phyloP scores from a whole-genome alignment of 306 rosid genomes.

The Gillenia trifoliata region DNA sequence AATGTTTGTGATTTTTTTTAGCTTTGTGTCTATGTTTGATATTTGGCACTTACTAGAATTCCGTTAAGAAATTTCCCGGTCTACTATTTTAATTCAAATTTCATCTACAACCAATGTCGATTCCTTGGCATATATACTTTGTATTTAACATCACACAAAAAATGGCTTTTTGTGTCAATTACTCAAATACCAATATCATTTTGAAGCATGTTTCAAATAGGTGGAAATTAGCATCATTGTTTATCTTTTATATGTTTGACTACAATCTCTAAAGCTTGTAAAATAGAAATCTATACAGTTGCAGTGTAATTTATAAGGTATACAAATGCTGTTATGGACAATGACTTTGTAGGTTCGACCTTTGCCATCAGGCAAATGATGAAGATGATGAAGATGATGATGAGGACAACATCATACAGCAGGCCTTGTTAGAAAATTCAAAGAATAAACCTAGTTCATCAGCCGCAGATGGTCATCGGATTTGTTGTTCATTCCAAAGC shows the following conservation, averaged over 20 bases:
- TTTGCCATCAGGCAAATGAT: slow-evolving; percentile 71
- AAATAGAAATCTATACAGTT: not conserved
- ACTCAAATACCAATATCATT: not conserved
- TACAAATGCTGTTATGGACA: slow-evolving; percentile 24
- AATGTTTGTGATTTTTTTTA: not conserved
- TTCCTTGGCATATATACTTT: not conserved
- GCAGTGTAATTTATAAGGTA: slow-evolving; percentile 26
- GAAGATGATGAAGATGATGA: slow-evolving; percentile 52
- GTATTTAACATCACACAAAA: not conserved
- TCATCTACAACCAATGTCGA: not conserved
- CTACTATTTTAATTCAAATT: not conserved
- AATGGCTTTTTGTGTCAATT: not conserved
- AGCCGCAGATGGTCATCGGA: slow-evolving; percentile 27
- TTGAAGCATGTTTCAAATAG: not conserved
- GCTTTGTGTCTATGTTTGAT: not conserved
- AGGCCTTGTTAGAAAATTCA: slow-evolving; percentile 43
- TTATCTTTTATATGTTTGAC: not conserved
- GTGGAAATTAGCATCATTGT: no score
- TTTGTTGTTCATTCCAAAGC: slow-evolving; percentile 53
- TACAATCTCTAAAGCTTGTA: not conserved
- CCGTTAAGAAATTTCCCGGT: not conserved
- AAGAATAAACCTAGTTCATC: slow-evolving; percentile 28
- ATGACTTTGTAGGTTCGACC: slow-evolving; percentile 68
- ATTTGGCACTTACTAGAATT: not conserved
- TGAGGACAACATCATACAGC: slow-evolving; percentile 36